Evolutionary conservation across 1,284 basidiomycete species (phyloP), one percentile per base, ranked within the genome.

Genomic region (Sanghuangporus weigelae): DNA sequence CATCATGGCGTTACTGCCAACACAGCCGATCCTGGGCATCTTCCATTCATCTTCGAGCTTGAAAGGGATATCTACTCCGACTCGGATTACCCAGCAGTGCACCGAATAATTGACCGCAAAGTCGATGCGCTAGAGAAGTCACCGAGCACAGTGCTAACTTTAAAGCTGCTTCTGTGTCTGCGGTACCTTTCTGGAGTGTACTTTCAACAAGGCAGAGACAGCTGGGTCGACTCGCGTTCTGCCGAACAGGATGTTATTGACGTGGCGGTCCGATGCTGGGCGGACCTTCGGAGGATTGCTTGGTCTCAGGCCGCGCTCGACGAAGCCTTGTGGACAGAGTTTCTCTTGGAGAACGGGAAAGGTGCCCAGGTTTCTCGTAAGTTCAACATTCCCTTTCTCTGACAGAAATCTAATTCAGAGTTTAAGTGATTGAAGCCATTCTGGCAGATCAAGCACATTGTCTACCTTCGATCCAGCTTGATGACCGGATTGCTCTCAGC

Each of bases 401-500:
- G 21, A 31, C 7, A 44, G 3, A 1, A 23, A 10, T 23, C 26
- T 48, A 58, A 23, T 21, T n/a, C 12, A 48, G 16, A 44, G 35
- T 26, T 42, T 57, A 10, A 64, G 63, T 64, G 11, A 54, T 64
- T 38, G 46, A 60, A 16, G 42, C 40, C 19, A 46, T 64, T 10
- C 23, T 81, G 46, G 68, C 84, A 2, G 67, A 63, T 14, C 63
- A 69, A 42, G 61, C 63, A 6, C 68, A 75, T 58, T 70, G 71
- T 11, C 78, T 76, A 49, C 66, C 69, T 1, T 68, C 68, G 16
- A 70, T 83, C 31, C 62, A 79, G 5, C 71, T 72, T 5, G 80
- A 85, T 69, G 76, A 74, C 6, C 65, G 84, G 0, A 63, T 84
- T 12, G 68, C 76, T 10, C 68, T 77, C 19, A 79, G 77, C 59